These are phyloP conservation scores for Ustilago hordei DNA, from an alignment of 1,284 basidiomycete genomes.

Conservation along the genomic window DNA sequence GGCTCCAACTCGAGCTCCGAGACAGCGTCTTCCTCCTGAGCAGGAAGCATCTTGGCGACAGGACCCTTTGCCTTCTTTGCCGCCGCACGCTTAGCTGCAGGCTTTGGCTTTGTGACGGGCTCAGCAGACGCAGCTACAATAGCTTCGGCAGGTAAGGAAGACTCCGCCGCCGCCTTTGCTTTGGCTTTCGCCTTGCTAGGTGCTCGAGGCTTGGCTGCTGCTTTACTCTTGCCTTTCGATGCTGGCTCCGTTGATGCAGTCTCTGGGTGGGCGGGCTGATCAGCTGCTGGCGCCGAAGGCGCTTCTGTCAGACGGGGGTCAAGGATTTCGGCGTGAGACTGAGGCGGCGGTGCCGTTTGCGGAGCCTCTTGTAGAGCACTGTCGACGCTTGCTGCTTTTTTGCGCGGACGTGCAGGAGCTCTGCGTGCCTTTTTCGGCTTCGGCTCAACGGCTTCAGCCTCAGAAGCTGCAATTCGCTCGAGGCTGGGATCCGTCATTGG, in stretches of 20 bases:
- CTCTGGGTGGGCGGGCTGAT: background rate
- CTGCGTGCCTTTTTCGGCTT: constrained; percentile 11
- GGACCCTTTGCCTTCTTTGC: constrained; percentile 25
- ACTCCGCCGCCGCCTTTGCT: background rate
- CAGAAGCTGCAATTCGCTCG: background rate
- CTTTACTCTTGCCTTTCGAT: constrained; percentile 11
- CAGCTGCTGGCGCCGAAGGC: background rate
- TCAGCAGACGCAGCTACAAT: background rate
- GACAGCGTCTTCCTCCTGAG: constrained; percentile 24
- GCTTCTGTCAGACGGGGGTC: background rate
- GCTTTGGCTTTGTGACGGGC: constrained; percentile 1
- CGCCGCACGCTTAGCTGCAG: constrained; percentile 9
- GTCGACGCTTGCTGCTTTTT: constrained; percentile 1
- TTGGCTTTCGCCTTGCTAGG: constrained; percentile 18
- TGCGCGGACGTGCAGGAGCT: constrained; percentile 12
- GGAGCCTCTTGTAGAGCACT: background rate
- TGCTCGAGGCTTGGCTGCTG: constrained; percentile 13
- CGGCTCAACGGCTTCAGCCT: background rate
- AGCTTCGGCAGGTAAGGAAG: background rate
- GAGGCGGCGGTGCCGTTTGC: background rate
- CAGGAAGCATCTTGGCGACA: constrained; percentile 23
- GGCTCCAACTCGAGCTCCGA: constrained; percentile 40
- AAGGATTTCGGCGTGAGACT: background rate
- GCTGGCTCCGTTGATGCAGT: background rate
- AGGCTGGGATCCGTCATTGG: background rate